phyloP scores from a whole-genome alignment of 2,329 filamentous ascomycete species.

The Diaporthe citriasiana region DNA sequence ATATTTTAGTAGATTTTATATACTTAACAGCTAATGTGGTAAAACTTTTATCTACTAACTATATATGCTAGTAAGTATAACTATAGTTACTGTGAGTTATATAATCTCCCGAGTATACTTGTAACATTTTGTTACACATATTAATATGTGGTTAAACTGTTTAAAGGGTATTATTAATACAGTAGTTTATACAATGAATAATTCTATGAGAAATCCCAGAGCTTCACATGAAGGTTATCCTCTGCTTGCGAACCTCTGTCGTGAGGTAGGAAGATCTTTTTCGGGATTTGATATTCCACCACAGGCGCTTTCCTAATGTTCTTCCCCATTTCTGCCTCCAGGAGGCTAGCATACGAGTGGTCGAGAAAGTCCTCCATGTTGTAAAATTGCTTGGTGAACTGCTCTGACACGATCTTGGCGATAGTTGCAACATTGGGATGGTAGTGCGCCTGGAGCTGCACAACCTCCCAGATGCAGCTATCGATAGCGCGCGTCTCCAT shows the following conservation, averaged over 20 bases:
- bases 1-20: too few species aligned
- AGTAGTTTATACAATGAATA: not conserved
- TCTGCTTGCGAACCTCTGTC: conserved; percentile 62
- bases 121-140: too few species aligned
- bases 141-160: too few species aligned
- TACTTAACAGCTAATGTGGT: too few species aligned
- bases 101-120: too few species aligned
- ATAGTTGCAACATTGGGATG: conserved; percentile 97
- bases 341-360: conserved; percentile 87
- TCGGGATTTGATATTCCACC: conserved; percentile 94
- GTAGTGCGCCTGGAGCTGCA: conserved; percentile 91
- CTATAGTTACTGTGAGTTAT: too few species aligned
- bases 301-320: conserved; percentile 88
- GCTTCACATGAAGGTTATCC: conserved; percentile 69
- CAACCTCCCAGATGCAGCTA: conserved; percentile 94
- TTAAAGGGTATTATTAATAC: conserved; percentile 34
- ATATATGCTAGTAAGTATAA: too few species aligned
- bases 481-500: conserved; percentile 90
- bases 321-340: conserved; percentile 87
- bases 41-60: too few species aligned
- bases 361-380: conserved; percentile 98
- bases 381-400: conserved; percentile 96
- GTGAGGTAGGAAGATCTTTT: conserved; percentile 77
- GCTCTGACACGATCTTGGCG: conserved; percentile 92
- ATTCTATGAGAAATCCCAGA: conserved; percentile 68